Evolutionary conservation across 2,329 filamentous ascomycete species (phyloP), one percentile per base, ranked within the genome.

Genomic region (Laburnicola sp.): DNA sequence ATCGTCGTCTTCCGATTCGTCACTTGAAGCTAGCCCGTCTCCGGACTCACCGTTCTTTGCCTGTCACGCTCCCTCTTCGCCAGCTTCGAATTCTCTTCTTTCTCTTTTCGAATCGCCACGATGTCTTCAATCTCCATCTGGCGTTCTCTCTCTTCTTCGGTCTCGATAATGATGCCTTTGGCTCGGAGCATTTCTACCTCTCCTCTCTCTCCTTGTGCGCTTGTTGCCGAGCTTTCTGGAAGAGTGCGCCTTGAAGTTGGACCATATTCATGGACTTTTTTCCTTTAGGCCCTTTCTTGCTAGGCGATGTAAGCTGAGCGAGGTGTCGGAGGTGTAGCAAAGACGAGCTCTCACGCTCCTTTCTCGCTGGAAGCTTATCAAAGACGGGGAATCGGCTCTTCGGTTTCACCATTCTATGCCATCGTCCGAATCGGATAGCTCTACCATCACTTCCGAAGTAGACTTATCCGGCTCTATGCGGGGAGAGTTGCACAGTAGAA

Each of bases 111-210:
- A 97, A 83, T 31, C 65, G 64, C 67, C 27, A 68, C 68, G 53
- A 97, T 82, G 64, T 97, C 88, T 62, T 97, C 94, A 9, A 96
- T 85, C 52, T 92, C 85, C 50, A 88, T 85, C 71, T 91, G 84
- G 68, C 96, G 88, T 30, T 92, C 88, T 21, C 89, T 85, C 70
- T 99, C 92, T 72, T 97, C 93, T 2, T 86, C 84, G 0, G 89
- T 96, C 70, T 92, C 87, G 16, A 97, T 79, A 23, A 87, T 77
- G 25, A 97, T 81, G 6, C 94, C 94, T 72, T 88, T 91, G 8
- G 87, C 86, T 64, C 83, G 85, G 35, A 99, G 80, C 60, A 86
- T 81, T 49, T 90, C 85, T 21, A 97, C 81, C 48, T 87, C 59
- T 89, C 86, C 53, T 89, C 84, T 46, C 90, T 86, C 69, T 94